Percentiles rank a stretch among this genome's conserved stretches.
phyloP scores from a whole-genome alignment of 371 early-diverging fungal genomes.

The Actinomortierella wolfii region DNA sequence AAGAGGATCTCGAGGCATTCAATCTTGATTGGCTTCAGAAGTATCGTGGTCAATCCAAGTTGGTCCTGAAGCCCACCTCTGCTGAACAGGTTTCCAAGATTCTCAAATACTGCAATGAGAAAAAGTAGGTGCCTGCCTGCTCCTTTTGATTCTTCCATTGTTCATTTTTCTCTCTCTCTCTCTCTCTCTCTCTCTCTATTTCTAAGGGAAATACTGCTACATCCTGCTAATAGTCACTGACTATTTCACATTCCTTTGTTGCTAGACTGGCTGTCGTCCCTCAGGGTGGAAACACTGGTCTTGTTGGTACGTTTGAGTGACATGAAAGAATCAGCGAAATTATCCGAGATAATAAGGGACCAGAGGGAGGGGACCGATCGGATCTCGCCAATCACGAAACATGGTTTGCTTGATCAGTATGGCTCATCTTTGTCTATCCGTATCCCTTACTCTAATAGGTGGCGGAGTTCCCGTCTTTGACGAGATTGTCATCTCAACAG shows the following conservation, averaged over 20 bases:
- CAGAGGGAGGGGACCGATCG: no score
- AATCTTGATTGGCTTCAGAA: constrained; percentile 95
- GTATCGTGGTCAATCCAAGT: constrained; percentile 80
- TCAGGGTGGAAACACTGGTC: constrained; percentile 97
- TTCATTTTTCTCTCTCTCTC: background rate
- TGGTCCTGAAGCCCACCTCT: constrained; percentile 86
- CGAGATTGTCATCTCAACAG: constrained; percentile 84
- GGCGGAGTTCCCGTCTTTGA: constrained; percentile 94
- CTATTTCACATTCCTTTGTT: no score
- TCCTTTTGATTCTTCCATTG: background rate
- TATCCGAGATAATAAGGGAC: no score
- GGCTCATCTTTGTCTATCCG: no score
- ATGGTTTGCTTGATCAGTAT: no score
- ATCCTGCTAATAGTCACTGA: background rate
- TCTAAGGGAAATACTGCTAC: background rate
- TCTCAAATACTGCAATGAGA: constrained; percentile 85
- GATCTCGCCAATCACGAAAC: no score
- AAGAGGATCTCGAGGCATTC: constrained; percentile 65
- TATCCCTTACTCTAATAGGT: constrained; percentile 54
- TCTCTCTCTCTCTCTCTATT: background rate
- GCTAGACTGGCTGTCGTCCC: constrained; percentile 90
- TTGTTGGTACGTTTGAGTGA: constrained; percentile 51
- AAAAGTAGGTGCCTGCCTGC: constrained; percentile 56
- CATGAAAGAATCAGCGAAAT: no score
- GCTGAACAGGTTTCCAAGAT: constrained; percentile 86